These are phyloP conservation scores for Neurospora terricola DNA, from an alignment of 495 filamentous ascomycete genomes.

Conservation along the genomic window DNA sequence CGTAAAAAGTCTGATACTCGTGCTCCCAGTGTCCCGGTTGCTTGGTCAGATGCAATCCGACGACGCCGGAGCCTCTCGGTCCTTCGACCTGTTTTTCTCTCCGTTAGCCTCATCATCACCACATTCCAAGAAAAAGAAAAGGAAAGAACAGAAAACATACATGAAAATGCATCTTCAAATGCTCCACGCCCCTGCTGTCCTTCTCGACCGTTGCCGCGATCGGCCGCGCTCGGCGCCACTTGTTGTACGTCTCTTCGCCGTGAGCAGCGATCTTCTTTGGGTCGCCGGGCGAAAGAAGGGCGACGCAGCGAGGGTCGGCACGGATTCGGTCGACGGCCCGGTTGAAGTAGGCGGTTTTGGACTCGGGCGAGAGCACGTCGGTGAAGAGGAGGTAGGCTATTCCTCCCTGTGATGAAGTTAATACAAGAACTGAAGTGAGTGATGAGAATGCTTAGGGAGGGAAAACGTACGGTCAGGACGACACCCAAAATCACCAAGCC, in stretches of 20 bases:
- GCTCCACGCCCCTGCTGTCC: conserved; percentile 67
- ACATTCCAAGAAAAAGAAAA: neutral
- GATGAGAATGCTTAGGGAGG: neutral
- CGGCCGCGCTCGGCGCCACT: conserved; percentile 76
- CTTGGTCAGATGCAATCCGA: conserved; percentile 68
- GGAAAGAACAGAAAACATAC: conserved; percentile 34
- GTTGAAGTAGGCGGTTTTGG: conserved; percentile 81
- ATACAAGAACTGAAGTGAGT: neutral
- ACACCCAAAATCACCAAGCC: conserved; percentile 65
- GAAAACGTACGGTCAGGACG: conserved; percentile 55
- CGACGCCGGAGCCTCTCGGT: conserved; percentile 61
- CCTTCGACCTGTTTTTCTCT: conserved; percentile 59
- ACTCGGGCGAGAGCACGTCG: conserved; percentile 81
- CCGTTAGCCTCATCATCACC: conserved; percentile 9
- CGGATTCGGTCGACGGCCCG: conserved; percentile 72
- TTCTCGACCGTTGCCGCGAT: conserved; percentile 64
- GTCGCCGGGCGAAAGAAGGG: conserved; percentile 55
- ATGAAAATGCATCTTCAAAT: conserved; percentile 82
- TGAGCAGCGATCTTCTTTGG: conserved; percentile 67
- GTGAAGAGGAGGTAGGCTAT: conserved; percentile 70
- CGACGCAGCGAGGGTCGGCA: conserved; percentile 55
- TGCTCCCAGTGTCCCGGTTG: conserved; percentile 48
- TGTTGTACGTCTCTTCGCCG: conserved; percentile 72
- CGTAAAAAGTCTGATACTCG: conserved; percentile 67
- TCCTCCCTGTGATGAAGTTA: conserved; percentile 43